A percentile compares a stretch with the other conserved stretches of the same genome.
phyloP scores from a whole-genome alignment of 208 protist species.

The Leishmania martiniquensis region DNA sequence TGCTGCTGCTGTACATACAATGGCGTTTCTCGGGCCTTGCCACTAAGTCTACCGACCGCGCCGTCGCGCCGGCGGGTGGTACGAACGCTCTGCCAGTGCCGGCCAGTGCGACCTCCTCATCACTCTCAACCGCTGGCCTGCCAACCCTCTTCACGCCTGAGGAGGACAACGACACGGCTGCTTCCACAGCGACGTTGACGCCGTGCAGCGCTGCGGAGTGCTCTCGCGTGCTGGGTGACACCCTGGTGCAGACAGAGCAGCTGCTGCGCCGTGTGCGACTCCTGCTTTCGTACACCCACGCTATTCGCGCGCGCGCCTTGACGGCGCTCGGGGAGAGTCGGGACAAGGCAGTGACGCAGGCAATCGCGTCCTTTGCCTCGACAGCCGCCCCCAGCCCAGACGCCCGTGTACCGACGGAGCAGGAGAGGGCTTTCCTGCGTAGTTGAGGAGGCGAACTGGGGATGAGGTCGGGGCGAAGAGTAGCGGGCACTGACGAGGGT shows the following conservation, averaged over 20 bases:
- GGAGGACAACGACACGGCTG: constrained; percentile 12
- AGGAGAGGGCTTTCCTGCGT: constrained; percentile 27
- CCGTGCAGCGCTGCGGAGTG: constrained; percentile 19
- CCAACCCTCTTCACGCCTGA: constrained; percentile 19
- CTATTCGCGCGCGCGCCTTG: constrained; percentile 23
- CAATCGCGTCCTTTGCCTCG: constrained; percentile 12
- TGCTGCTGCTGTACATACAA: constrained; percentile 37
- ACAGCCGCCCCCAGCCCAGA: constrained; percentile 9
- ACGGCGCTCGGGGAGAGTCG: constrained; percentile 21
- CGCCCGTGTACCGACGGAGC: constrained; percentile 22
- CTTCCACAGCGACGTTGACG: constrained; percentile 7
- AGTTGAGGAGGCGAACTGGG: too few relatives aligned
- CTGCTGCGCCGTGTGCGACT: constrained; percentile 28
- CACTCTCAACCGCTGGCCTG: not conserved
- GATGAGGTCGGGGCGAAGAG: not conserved
- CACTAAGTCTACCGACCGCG: not conserved
- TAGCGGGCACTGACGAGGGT: not conserved
- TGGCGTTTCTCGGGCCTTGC: constrained; percentile 20
- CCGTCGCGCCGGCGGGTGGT: not conserved
- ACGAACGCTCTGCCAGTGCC: not conserved
- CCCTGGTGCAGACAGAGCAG: constrained; percentile 19
- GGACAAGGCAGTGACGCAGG: constrained; percentile 17
- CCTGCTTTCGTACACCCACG: constrained; percentile 27
- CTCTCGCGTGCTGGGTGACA: constrained; percentile 14
- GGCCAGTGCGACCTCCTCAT: not conserved